Conservation (phyloP, 2,329 filamentous ascomycete genomes). For the Trichoderma brevicompactum region DNA sequence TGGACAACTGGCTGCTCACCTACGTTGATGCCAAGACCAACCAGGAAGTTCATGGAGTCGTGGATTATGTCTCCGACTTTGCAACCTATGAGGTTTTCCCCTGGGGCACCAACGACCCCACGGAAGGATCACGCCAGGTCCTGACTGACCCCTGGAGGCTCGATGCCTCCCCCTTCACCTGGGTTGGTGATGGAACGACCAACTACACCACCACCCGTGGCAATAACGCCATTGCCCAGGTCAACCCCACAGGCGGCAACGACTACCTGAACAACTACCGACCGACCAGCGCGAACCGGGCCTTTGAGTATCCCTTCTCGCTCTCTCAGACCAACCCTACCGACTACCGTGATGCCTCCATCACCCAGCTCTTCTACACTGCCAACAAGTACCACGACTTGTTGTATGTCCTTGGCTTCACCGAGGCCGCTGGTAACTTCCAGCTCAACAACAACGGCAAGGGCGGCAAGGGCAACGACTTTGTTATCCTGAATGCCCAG, state of each 20-base stretch:
- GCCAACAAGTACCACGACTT: conserved; percentile 64
- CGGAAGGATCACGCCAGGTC: conserved; percentile 50
- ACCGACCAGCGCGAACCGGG: conserved; percentile 47
- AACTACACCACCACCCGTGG: conserved; percentile 59
- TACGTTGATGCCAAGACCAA: conserved; percentile 58
- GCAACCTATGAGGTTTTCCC: conserved; percentile 61
- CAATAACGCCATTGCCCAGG: conserved; percentile 63
- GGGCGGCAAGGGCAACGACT: conserved; percentile 57
- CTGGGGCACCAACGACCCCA: conserved; percentile 60
- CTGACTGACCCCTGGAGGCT: conserved; percentile 55
- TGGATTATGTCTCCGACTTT: conserved; percentile 59
- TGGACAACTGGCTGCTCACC: conserved; percentile 62
- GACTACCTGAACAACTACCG: conserved; percentile 48
- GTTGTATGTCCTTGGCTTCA: conserved; percentile 61
- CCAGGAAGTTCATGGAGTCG: conserved; percentile 55
- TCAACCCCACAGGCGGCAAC: conserved; percentile 48
- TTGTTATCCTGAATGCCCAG: conserved; percentile 60
- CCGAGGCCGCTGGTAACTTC: conserved; percentile 63
- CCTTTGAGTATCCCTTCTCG: conserved; percentile 55
- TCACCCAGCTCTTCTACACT: conserved; percentile 65
- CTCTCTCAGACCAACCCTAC: conserved; percentile 41
- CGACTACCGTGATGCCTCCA: conserved; percentile 57
- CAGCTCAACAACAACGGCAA: conserved; percentile 59
- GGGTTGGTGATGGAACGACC: conserved; percentile 53
- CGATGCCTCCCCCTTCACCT: conserved; percentile 55